Percentiles rank a stretch among this genome's conserved stretches.
Conservation (phyloP, 768 basidiomycete genomes). For the Boletellus emodensis region DNA sequence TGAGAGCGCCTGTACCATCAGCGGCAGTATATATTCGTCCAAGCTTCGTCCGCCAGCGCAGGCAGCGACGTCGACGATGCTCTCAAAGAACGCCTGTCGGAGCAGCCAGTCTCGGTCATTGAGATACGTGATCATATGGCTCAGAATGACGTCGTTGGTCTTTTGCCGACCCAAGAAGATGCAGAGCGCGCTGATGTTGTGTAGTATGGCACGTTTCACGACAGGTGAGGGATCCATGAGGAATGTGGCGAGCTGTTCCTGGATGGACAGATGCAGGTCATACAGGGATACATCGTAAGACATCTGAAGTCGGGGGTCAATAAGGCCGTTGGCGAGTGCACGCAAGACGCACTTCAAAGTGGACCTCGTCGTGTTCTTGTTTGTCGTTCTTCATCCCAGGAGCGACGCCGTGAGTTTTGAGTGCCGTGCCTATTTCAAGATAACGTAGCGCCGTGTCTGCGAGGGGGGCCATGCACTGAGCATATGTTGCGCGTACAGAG, state of each 20-base stretch:
- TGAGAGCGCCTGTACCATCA: constrained; percentile 93
- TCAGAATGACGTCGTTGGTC: constrained; percentile 92
- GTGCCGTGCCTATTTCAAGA: constrained; percentile 89
- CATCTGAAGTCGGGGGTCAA: constrained; percentile 46
- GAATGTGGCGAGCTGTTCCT: constrained; percentile 82
- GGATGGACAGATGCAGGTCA: constrained; percentile 80
- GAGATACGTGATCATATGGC: constrained; percentile 78
- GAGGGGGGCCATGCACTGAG: constrained; percentile 79
- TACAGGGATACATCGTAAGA: constrained; percentile 86
- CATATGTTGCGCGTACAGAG: constrained; percentile 76
- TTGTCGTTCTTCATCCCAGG: constrained; percentile 42
- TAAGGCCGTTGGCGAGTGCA: background rate
- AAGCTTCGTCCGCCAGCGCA: constrained; percentile 88
- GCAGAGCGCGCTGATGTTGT: constrained; percentile 84
- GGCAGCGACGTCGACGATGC: constrained; percentile 91
- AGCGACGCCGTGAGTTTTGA: constrained; percentile 74
- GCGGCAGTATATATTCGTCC: constrained; percentile 94
- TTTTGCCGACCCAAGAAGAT: constrained; percentile 90
- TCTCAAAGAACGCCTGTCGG: constrained; percentile 90
- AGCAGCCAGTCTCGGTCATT: constrained; percentile 93
- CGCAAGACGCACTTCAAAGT: constrained; percentile 62
- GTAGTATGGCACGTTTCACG: constrained; percentile 87
- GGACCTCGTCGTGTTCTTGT: constrained; percentile 71
- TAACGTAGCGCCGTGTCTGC: constrained; percentile 85
- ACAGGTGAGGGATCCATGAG: constrained; percentile 86